Base-by-base conservation (phyloP, 2,329 filamentous ascomycete genomes). In the Nectriaceae sp. region DNA sequence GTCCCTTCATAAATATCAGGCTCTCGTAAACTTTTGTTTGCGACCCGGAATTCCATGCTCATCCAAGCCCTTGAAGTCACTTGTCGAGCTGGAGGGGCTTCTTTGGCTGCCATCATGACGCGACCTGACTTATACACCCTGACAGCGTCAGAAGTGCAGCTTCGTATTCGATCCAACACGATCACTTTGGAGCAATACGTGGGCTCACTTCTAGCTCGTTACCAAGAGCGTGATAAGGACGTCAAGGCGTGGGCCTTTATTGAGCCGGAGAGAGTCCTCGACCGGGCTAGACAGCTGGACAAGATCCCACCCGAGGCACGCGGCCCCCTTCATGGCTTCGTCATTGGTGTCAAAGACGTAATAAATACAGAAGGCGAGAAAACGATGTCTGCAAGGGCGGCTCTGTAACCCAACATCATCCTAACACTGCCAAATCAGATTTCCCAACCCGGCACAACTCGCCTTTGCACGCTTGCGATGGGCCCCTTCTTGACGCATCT, bases 361-460 rank as follows among this genome's bases (percentile, higher is more conserved):
- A 80, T 84, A 47, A 74, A 72, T 55, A 84, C 76, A 0, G 79
- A 79, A 61, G 75, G 76, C 75, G 47, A 29, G 24, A 29, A 6
- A 13, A 29, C n/a, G n/a, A n/a, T n/a, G 22, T 38, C 24, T 48
- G 19, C 11, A 26, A 33, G n/a, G n/a, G n/a, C n/a, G n/a, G n/a
- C n/a, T n/a, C n/a, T n/a, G n/a, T n/a, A n/a, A n/a, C n/a, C n/a
- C n/a, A n/a, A n/a, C n/a, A n/a, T n/a, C n/a, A n/a, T n/a, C n/a
- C n/a, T n/a, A n/a, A n/a, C n/a, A n/a, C n/a, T n/a, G n/a, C n/a
- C n/a, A n/a, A n/a, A 6, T 29, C 19, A 73, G 78, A 80, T 47
- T 80, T 83, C 78, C 81, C 81, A 2, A 84, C 81, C 0, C 70
- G 76, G 40, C 72, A 76, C 59, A 77, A 78, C 54, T 85, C 82